Conservation (phyloP, 257 asterid species). For the Solanum tarijense region DNA sequence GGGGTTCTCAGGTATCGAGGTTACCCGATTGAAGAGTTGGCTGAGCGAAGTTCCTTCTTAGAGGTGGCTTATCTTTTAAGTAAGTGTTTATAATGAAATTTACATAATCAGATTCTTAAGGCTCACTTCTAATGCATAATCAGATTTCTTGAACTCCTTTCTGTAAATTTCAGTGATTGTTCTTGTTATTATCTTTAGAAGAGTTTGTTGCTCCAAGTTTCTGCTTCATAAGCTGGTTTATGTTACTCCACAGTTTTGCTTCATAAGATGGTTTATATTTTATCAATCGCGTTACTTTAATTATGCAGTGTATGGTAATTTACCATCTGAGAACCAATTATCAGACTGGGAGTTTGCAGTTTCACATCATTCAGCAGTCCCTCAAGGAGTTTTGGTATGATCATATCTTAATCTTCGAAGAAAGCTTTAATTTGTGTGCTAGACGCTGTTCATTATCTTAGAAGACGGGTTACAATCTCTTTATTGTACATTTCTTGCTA, state of each 20-base stretch:
- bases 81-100: constrained; percentile 19
- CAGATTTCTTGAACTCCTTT: background rate
- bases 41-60: background rate
- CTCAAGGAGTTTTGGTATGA: constrained; percentile 39
- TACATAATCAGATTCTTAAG: background rate
- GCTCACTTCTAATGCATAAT: background rate
- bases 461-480: background rate
- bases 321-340: constrained; percentile 77
- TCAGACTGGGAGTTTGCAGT: constrained; percentile 94
- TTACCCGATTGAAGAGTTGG: constrained; percentile 3
- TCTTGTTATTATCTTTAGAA: background rate
- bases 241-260: background rate
- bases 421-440: background rate
- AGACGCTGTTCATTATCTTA: background rate
- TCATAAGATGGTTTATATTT: background rate
- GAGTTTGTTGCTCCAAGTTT: background rate
- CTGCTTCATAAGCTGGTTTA: background rate
- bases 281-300: background rate
- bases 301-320: constrained; percentile 73
- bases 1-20: constrained; percentile 4
- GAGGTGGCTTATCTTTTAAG: constrained; percentile 96
- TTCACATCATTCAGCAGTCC: constrained; percentile 70
- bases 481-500: background rate
- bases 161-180: background rate
- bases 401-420: background rate